Evolutionary conservation across 345 rosid genomes (phyloP), one percentile per base, ranked within the genome.

Genomic region (Trapa incisa): DNA sequence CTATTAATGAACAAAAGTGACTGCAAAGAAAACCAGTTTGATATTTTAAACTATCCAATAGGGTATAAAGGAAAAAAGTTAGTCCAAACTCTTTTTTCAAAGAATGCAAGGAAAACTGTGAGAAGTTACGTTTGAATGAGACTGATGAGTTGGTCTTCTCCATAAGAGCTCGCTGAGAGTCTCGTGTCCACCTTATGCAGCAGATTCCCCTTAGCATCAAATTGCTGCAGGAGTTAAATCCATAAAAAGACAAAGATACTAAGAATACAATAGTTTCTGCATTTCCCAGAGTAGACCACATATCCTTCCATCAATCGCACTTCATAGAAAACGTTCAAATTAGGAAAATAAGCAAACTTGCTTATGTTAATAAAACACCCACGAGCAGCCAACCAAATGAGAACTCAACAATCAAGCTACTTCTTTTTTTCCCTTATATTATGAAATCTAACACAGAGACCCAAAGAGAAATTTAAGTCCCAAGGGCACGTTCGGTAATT

Each of bases 91-190:
- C 14, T 1, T 7, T n/a, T 53, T 2, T n/a, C 22, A 0, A 54
- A 54, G 8, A n/a, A 17, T 22, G 60, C 11, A 10, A 29, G 38
- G 63, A 33, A 58, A 33, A 16, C 32, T 29, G 63, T 32, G 63
- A 35, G 2, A 71, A 48, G 86, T 74, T 88, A 93, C 98, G 98
- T 86, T 83, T 93, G 98, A 67, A 86, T 87, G 64, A 90, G 97
- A 75, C 97, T 88, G 45, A 81, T 81, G 52, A 93, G 90, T 6
- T 90, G 97, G 65, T 81, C 92, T 77, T 90, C 97, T 66, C 98
- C 98, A 73, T 90, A 90, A 3, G 91, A 80, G 70, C 81, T 83
- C 12, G 79, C 96, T 1, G 97, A 80, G 68, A 93, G 92, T 77
- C 68, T 78, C 16, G 97, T 93, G 61, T 65, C 84, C 61, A 93